phyloP scores from a whole-genome alignment of 2,329 filamentous ascomycete genomes.

The Aspergillus neoniger region DNA sequence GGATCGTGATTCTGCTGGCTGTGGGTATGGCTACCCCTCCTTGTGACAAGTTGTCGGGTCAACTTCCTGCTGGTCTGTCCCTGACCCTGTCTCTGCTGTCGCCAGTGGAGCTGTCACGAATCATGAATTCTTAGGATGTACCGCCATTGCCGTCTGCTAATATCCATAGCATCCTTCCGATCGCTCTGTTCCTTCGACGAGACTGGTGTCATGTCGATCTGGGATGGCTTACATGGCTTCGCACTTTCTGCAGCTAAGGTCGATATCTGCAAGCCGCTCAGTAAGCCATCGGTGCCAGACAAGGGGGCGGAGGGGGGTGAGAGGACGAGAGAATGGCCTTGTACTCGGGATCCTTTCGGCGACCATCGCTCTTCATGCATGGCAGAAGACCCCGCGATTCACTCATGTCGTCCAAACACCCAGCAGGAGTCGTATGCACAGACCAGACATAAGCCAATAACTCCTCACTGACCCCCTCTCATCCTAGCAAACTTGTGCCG shows the following conservation, averaged over 20 bases:
- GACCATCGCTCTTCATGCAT: constrained; percentile 2
- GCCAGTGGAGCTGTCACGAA: too few relatives aligned
- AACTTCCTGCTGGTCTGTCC: too few relatives aligned
- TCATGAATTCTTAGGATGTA: too few relatives aligned
- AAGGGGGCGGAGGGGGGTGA: too few relatives aligned
- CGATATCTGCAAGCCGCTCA: background rate
- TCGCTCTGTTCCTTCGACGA: too few relatives aligned
- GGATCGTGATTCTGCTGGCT: background rate
- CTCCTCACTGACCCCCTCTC: background rate
- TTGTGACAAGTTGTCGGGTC: background rate
- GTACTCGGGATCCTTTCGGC: background rate
- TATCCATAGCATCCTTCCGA: too few relatives aligned
- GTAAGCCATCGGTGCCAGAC: background rate
- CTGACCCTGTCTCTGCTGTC: too few relatives aligned
- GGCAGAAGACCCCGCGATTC: background rate
- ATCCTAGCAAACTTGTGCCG: background rate
- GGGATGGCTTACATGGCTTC: background rate
- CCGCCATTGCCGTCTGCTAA: too few relatives aligned
- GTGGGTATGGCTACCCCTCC: background rate
- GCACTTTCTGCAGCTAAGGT: background rate
- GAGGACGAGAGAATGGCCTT: background rate
- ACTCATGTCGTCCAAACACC: background rate
- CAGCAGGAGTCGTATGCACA: background rate
- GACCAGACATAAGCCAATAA: background rate
- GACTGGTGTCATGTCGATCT: too few relatives aligned